Percentiles rank a stretch among this genome's conserved stretches.
Conservation (phyloP, 2,329 filamentous ascomycete genomes). For the Cladobotryum mycophilum region DNA sequence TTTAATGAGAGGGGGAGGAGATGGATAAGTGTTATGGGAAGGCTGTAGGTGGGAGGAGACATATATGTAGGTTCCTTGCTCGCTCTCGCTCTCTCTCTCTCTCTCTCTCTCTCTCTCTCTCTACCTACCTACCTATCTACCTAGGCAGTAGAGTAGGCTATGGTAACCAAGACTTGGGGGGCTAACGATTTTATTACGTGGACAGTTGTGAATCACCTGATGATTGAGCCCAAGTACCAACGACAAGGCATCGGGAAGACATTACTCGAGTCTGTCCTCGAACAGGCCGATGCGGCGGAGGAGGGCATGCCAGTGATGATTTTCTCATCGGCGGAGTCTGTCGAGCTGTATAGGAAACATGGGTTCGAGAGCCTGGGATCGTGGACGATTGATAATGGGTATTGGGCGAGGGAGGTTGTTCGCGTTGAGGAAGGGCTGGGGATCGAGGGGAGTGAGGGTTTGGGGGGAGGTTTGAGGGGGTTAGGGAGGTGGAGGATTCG, state of each 20-base stretch:
- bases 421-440: conserved; percentile 7
- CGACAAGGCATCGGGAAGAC: conserved; percentile 14
- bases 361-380: conserved; percentile 15
- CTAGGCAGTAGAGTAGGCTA: too few species aligned
- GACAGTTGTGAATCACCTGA: conserved; percentile 18
- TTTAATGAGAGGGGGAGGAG: conserved; percentile 13
- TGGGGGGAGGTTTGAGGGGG: conserved; percentile 14
- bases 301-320: conserved; percentile 12
- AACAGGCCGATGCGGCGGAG: conserved; percentile 9
- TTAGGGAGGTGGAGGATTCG: conserved; percentile 15
- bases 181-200: too few species aligned
- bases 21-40: conserved; percentile 18
- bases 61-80: conserved; percentile 14
- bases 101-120: too few species aligned
- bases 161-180: too few species aligned
- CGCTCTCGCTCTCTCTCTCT: background rate
- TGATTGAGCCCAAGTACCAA: conserved; percentile 18
- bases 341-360: conserved; percentile 14
- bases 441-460: conserved; percentile 6
- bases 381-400: conserved; percentile 16
- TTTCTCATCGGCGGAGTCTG: conserved; percentile 16
- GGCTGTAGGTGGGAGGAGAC: conserved; percentile 10
- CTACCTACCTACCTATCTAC: too few species aligned
- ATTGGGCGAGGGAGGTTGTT: conserved; percentile 13
- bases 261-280: conserved; percentile 12